Evolutionary conservation across 2,329 filamentous ascomycete genomes (phyloP).

Genomic region (Aureobasidium uvarum): DNA sequence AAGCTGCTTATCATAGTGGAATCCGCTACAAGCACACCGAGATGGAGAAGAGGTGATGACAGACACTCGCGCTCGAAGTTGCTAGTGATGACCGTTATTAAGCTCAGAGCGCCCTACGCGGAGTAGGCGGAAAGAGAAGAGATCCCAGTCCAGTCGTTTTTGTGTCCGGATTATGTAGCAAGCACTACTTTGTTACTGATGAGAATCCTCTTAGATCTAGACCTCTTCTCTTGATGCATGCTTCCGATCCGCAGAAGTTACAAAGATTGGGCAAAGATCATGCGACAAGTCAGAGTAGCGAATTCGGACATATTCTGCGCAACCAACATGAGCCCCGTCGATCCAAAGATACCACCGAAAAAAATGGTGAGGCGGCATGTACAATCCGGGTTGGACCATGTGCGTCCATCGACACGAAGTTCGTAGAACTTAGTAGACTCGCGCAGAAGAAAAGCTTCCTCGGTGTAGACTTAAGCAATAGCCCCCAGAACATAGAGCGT

Average conservation of each 20-base stretch:
- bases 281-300: neutral
- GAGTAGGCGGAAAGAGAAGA: no score
- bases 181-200: no score
- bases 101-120: no score
- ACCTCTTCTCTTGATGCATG: neutral
- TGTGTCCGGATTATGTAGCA: no score
- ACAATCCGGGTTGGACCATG: neutral
- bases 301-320: neutral
- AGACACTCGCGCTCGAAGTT: no score
- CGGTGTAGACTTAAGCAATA: neutral
- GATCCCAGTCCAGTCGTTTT: no score
- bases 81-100: no score
- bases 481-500: neutral
- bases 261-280: neutral
- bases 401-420: neutral
- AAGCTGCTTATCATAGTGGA: neutral
- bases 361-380: neutral
- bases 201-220: neutral
- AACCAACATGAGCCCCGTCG: neutral
- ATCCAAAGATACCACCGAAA: neutral
- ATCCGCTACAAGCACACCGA: no score
- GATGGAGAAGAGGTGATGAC: no score
- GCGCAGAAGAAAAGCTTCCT: neutral
- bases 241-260: neutral
- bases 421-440: neutral